A percentile compares a stretch with the other conserved stretches of the same genome.
Evolutionary conservation across 2,329 filamentous ascomycete genomes (phyloP).

Genomic region (Xylariaceae sp.): DNA sequence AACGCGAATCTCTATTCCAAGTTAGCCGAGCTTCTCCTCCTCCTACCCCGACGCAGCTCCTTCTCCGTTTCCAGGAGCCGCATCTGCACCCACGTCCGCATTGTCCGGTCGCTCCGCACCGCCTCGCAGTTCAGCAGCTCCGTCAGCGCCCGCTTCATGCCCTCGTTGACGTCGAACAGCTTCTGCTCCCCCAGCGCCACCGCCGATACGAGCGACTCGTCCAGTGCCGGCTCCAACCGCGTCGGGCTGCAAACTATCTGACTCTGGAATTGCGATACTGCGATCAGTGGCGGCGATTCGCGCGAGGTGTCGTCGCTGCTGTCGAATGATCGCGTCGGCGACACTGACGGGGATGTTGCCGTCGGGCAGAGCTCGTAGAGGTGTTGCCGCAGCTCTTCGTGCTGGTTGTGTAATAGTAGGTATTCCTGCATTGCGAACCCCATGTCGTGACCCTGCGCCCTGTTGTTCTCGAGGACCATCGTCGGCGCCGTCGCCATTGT

Average conservation of each 20-base stretch:
- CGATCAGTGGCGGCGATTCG: constrained; percentile 23
- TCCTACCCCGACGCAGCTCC: constrained; percentile 51
- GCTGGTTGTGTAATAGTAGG: constrained; percentile 50
- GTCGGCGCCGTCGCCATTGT: constrained; percentile 2
- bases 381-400: constrained; percentile 48
- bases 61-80: constrained; percentile 58
- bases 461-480: constrained; percentile 8
- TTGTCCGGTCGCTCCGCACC: constrained; percentile 46
- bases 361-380: constrained; percentile 48
- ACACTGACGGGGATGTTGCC: constrained; percentile 52
- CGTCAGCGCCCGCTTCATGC: constrained; percentile 58
- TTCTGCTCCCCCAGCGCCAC: constrained; percentile 51
- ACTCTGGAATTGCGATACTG: constrained; percentile 4
- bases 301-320: constrained; percentile 37
- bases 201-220: constrained; percentile 45
- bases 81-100: constrained; percentile 57
- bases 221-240: constrained; percentile 37
- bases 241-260: constrained; percentile 10
- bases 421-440: constrained; percentile 52
- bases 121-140: constrained; percentile 58
- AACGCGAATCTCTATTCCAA: constrained; percentile 16
- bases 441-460: constrained; percentile 33
- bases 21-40: constrained; percentile 41
- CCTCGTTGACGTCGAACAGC: constrained; percentile 55
- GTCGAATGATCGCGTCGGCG: constrained; percentile 55